A percentile compares a stretch with the other conserved stretches of the same genome.
Evolutionary conservation across 306 rosid genomes (phyloP).

Genomic region (Delonix regia): DNA sequence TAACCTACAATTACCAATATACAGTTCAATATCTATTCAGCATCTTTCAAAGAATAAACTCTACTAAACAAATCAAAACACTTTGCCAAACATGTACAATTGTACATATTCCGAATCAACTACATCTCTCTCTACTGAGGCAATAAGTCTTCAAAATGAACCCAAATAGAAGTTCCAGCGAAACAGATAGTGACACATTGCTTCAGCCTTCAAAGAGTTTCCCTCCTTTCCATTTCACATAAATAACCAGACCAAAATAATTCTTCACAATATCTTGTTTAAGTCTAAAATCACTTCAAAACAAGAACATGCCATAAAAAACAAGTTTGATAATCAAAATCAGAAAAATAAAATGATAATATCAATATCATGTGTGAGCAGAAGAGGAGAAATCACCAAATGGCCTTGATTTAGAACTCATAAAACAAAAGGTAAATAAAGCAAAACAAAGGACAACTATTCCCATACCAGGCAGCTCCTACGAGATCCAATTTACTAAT

Average conservation of each 20-base stretch:
- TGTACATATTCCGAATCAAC: not conserved
- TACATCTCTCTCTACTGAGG: not conserved
- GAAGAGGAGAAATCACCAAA: too few species aligned
- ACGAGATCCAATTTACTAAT: too few species aligned
- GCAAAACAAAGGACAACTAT: not conserved
- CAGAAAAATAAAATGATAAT: too few species aligned
- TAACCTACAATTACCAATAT: slow-evolving; percentile 40
- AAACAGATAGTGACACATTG: too few species aligned
- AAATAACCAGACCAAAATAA: too few species aligned
- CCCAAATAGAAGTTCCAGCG: not conserved
- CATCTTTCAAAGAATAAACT: slow-evolving; percentile 7
- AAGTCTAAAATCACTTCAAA: too few species aligned
- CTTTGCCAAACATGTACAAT: not conserved
- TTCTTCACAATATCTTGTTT: too few species aligned
- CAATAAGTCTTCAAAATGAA: not conserved
- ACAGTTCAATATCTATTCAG: slow-evolving; percentile 27
- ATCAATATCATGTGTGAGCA: too few species aligned
- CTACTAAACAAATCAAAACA: not conserved
- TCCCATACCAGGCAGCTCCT: too few species aligned
- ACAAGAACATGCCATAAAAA: too few species aligned
- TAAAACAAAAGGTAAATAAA: not conserved
- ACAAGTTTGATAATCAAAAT: too few species aligned
- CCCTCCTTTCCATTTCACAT: not conserved
- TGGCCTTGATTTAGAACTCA: too few species aligned
- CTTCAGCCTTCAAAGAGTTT: not conserved